phyloP scores from a whole-genome alignment of 2,329 filamentous ascomycete species.

The Lizonia empirigonia region DNA sequence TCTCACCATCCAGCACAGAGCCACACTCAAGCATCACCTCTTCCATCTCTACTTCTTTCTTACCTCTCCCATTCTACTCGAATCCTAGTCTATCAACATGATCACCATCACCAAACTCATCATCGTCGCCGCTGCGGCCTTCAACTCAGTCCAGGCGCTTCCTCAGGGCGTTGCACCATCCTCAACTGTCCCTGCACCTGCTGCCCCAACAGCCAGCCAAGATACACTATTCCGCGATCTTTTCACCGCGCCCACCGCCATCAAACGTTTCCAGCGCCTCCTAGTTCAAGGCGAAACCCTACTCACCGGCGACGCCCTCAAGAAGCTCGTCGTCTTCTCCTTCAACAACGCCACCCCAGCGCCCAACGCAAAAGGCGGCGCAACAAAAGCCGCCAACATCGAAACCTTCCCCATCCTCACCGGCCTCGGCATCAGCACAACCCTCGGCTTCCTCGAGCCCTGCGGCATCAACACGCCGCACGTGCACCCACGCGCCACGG shows the following conservation, averaged over 20 bases:
- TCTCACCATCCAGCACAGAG: constrained; percentile 37
- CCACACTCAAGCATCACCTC: constrained; percentile 28
- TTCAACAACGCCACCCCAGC: constrained; percentile 53
- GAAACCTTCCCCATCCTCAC: constrained; percentile 50
- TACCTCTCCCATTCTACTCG: constrained; percentile 22
- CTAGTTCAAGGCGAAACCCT: constrained; percentile 41
- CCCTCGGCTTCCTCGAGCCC: constrained; percentile 49
- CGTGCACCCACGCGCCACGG: constrained; percentile 56
- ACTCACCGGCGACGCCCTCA: constrained; percentile 39
- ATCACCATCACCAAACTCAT: constrained; percentile 42
- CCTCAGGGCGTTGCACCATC: constrained; percentile 28
- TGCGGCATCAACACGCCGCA: constrained; percentile 58
- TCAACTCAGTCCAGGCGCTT: constrained; percentile 40
- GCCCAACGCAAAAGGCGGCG: constrained; percentile 60
- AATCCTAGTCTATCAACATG: constrained; percentile 41
- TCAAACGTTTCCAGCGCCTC: constrained; percentile 49
- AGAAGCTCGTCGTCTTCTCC: constrained; percentile 66
- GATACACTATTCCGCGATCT: constrained; percentile 38
- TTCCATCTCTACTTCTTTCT: constrained; percentile 25
- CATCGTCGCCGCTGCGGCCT: constrained; percentile 39
- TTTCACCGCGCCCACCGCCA: constrained; percentile 40
- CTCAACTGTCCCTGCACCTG: constrained; percentile 18
- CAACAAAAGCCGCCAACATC: constrained; percentile 43
- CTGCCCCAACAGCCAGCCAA: constrained; percentile 28
- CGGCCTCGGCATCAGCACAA: constrained; percentile 47